Evolutionary conservation across 805 yeast genomes (phyloP).

Genomic region (Wickerhamomyces kurtzmanii): DNA sequence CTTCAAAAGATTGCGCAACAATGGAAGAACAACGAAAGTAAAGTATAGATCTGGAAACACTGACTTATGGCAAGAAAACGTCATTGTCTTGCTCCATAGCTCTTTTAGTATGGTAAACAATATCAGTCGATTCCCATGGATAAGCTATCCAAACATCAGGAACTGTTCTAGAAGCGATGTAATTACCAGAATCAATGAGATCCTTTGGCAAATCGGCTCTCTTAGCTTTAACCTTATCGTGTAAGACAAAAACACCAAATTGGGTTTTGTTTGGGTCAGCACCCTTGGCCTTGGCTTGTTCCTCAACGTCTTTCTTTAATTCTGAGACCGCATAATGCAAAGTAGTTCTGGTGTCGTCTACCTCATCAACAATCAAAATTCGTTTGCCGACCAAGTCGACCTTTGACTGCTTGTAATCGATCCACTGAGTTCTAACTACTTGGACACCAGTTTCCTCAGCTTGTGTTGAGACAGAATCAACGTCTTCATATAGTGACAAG

Average conservation of each 20-base stretch:
- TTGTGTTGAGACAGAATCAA: constrained; percentile 47
- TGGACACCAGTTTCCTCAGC: constrained; percentile 53
- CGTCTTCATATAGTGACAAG: constrained; percentile 81
- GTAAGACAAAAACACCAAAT: constrained; percentile 70
- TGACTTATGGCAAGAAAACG: constrained; percentile 24
- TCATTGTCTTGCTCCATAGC: constrained; percentile 74
- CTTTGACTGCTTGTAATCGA: constrained; percentile 57
- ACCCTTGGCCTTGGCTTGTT: constrained; percentile 45
- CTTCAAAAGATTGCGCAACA: too few species aligned
- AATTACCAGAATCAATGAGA: constrained; percentile 46
- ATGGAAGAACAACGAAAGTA: too few species aligned
- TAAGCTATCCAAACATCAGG: constrained; percentile 82
- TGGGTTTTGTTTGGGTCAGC: constrained; percentile 36
- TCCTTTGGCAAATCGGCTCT: constrained; percentile 62
- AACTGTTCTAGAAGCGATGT: constrained; percentile 66
- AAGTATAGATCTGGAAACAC: too few species aligned
- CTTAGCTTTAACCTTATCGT: constrained; percentile 65
- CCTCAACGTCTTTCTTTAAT: constrained; percentile 58
- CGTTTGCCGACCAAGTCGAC: constrained; percentile 57
- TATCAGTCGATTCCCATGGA: constrained; percentile 79
- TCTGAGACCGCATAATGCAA: constrained; percentile 72
- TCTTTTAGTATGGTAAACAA: constrained; percentile 60
- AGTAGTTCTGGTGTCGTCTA: constrained; percentile 81
- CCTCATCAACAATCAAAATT: constrained; percentile 72
- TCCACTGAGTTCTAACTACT: constrained; percentile 78